Conservation (phyloP, 306 rosid genomes). For the Vigna nakashimae region DNA sequence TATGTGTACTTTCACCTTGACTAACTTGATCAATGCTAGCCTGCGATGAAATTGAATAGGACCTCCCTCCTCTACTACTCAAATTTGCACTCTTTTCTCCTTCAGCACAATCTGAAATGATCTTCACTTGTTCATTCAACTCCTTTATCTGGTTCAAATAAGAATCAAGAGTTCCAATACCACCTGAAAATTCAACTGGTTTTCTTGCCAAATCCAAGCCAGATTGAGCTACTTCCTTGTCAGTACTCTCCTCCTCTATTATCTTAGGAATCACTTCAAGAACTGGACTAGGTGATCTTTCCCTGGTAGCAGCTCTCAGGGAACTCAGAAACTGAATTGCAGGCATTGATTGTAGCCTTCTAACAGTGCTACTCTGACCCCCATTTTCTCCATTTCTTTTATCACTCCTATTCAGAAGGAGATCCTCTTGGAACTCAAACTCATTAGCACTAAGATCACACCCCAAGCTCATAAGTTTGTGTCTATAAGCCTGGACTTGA, state of each 20-base stretch:
- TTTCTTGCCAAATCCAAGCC: slow-evolving; percentile 49
- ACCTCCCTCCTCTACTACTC: slow-evolving; percentile 43
- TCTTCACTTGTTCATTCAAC: slow-evolving; percentile 69
- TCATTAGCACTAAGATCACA: slow-evolving; percentile 61
- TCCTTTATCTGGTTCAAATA: slow-evolving; percentile 64
- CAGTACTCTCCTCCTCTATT: slow-evolving; percentile 46
- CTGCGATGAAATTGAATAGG: slow-evolving; percentile 50
- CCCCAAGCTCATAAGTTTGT: slow-evolving; percentile 75
- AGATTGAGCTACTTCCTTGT: slow-evolving; percentile 47
- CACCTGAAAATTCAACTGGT: slow-evolving; percentile 24
- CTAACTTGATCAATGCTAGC: slow-evolving; percentile 39
- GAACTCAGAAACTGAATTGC: slow-evolving; percentile 49
- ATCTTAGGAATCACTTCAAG: slow-evolving; percentile 39
- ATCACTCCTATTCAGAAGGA: slow-evolving; percentile 50
- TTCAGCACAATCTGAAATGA: slow-evolving; percentile 60
- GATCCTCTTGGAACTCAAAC: slow-evolving; percentile 55
- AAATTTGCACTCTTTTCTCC: slow-evolving; percentile 48
- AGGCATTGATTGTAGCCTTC: slow-evolving; percentile 76
- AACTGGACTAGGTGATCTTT: slow-evolving; percentile 50
- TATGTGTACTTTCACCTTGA: slow-evolving; percentile 21
- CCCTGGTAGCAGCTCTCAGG: slow-evolving; percentile 36
- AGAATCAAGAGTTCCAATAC: slow-evolving; percentile 47
- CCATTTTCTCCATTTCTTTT: slow-evolving; percentile 46
- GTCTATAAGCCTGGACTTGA: slow-evolving; percentile 82
- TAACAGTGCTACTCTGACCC: slow-evolving; percentile 42